Base-by-base conservation (phyloP, 2,329 filamentous ascomycete genomes). In the Pseudogymnoascus sp. region DNA sequence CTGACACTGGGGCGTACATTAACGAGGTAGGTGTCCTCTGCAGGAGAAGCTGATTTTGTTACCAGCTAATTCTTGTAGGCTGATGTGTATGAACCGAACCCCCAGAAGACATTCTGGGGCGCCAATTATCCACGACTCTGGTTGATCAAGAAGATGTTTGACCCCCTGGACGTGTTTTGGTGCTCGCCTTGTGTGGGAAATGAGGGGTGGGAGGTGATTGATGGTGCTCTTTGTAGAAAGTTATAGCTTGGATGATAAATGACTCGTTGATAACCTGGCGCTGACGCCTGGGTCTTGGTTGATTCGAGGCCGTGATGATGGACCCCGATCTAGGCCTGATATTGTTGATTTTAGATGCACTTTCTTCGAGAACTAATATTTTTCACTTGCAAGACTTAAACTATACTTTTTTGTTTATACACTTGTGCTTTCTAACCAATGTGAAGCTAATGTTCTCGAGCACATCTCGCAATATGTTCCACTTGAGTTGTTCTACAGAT, bases 141-240 rank as follows among this genome's bases (percentile, higher is more conserved):
- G 0, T 54, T 69, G 11, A 79, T 83, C 62, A 83, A 84, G 72
- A 73, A 74, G 11, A 51, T 67, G 0, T 70, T 80, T n/a, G 81
- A 84, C 65, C 81, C 80, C 0, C 63, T 71, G 0, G 79, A 81
- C 61, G 73, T 83, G 1, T 77, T 84, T 13, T 81, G 79, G 75
- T 82, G 80, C 64, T 68, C 75, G 11, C 76, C 79, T 0, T 82
- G 80, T 63, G 79, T 82, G 0, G 80, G 80, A 0, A 79, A 75
- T 62, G 78, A 81, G 51, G 68, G 70, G 0, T 81, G 78, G 69
- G 62, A 67, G 19, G 57, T 66, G 2, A 45, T 69, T 54, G 68
- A 66, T 34, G 60, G 64, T 43, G 63, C 65, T n/a, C 62, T 69
- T 23, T 68, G 68, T n/a, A 54, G 14, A 8, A 54, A 10, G 14